phyloP scores from a whole-genome alignment of 1,139 yeast genomes.

The Yamadazyma kanchanaburiensis region DNA sequence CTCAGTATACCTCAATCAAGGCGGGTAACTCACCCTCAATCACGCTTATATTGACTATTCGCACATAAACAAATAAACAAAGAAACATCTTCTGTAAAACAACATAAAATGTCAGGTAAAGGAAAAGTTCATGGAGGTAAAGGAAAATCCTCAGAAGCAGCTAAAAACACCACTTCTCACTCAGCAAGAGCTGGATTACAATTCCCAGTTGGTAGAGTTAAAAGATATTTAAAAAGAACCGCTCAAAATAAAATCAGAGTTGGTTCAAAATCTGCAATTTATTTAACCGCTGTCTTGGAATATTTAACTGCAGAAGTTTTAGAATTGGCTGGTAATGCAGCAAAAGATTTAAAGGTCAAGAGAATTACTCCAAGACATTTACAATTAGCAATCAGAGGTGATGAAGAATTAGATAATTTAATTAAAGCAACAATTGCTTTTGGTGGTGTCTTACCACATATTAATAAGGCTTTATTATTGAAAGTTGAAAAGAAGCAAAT shows the following conservation, averaged over 20 bases:
- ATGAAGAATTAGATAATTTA: slow-evolving; percentile 94
- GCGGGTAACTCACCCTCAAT: slow-evolving; percentile 5
- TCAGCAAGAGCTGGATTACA: slow-evolving; percentile 97
- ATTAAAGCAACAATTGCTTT: slow-evolving; percentile 97
- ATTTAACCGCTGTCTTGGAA: slow-evolving; percentile 94
- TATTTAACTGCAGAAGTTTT: slow-evolving; percentile 97
- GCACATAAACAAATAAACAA: slow-evolving; percentile 7
- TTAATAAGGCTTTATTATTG: slow-evolving; percentile 87
- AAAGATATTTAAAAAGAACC: slow-evolving; percentile 86
- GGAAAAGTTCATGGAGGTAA: slow-evolving; percentile 98
- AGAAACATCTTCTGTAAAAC: not conserved
- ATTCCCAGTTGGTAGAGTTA: slow-evolving; percentile 98
- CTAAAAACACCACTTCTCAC: slow-evolving; percentile 73
- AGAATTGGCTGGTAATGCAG: slow-evolving; percentile 99
- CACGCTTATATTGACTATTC: slow-evolving; percentile 1
- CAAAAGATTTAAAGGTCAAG: slow-evolving; percentile 95
- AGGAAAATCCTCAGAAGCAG: slow-evolving; percentile 78
- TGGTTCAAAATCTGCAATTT: slow-evolving; percentile 96
- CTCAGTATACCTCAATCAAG: slow-evolving; percentile 2
- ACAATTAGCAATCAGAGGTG: slow-evolving; percentile 98
- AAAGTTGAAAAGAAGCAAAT: slow-evolving; percentile 87
- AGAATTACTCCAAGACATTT: slow-evolving; percentile 99
- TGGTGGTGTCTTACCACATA: slow-evolving; percentile 98
- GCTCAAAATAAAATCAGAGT: slow-evolving; percentile 95
- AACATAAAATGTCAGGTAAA: slow-evolving; percentile 59